Evolutionary conservation across 345 rosid species (phyloP), one percentile per base, ranked within the genome.

Genomic region (Pelargonium nanum): DNA sequence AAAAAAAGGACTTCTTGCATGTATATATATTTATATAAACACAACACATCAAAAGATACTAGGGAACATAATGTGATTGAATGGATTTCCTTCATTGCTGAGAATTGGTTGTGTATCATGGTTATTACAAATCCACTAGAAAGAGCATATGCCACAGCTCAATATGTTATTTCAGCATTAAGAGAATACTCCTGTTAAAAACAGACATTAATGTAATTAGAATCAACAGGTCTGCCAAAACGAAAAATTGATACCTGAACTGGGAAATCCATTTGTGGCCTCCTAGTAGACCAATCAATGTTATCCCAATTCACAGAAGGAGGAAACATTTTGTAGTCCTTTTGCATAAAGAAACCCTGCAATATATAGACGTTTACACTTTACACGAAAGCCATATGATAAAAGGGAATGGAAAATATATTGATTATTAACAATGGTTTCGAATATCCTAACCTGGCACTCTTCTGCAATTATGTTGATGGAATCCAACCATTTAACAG

Each of bases 251-350:
- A 60, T 57, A 89, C 97, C 99, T 93, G 99, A 72, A 93, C 90
- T 62, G 97, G 97, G 75, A 93, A 93, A 83, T 93, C 99, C 96
- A 87, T 89, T 70, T 80, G 90, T 20, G 99, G 95, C 81, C 80
- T 83, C 78, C 99, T 87, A 21, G 92, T 71, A 62, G 85, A 72
- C 99, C 99, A 93, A 69, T 81, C 17, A 57, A 87, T 87, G 67
- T 89, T 93, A 70, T 89, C 90, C 97, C 97, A 89, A 68, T 93
- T 66, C 56, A 89, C 99, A 44, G 83, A 73, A 54, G 99, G 99
- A n/a, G 99, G 95, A 76, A 93, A 93, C 99, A 89, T 89, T 70
- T 89, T 93, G 81, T 89, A 93, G 74, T 89, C 97, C 74, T 75
- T 89, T 80, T 88, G 97, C 99, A 93, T 86, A 77, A 87, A 93